These are phyloP conservation scores for Aspergillus puulaauensis DNA, from an alignment of 2,329 filamentous ascomycete species.

Conservation along the genomic window DNA sequence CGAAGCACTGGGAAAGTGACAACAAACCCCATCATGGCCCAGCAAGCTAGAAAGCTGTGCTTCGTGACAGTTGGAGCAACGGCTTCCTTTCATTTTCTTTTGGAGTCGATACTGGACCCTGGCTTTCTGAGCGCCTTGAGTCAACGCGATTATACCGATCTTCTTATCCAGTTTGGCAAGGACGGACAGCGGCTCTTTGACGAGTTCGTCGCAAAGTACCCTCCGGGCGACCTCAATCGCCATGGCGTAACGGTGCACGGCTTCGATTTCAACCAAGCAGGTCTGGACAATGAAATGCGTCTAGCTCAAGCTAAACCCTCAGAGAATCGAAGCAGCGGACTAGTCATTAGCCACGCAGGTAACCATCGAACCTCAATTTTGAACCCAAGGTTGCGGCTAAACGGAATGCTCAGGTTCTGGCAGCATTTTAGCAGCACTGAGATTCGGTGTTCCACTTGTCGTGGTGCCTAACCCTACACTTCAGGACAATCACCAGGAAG, in stretches of 20 bases:
- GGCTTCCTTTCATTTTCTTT: constrained; percentile 72
- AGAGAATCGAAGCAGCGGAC: constrained; percentile 53
- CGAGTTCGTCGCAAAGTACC: constrained; percentile 26
- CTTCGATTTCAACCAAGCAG: constrained; percentile 65
- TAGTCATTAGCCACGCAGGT: constrained; percentile 91
- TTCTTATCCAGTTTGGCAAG: constrained; percentile 79
- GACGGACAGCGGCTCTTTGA: constrained; percentile 59
- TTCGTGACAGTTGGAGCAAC: constrained; percentile 94
- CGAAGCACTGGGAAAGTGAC: background rate
- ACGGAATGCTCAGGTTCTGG: constrained; percentile 68
- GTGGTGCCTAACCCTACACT: constrained; percentile 83
- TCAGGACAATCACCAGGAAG: constrained; percentile 86
- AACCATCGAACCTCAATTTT: constrained; percentile 16
- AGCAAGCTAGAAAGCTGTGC: constrained; percentile 51
- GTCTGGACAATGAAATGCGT: constrained; percentile 61
- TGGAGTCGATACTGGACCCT: constrained; percentile 63
- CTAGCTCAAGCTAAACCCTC: constrained; percentile 49
- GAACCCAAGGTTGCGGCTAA: background rate
- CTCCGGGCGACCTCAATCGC: constrained; percentile 21
- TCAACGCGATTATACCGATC: constrained; percentile 63
- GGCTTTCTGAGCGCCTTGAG: constrained; percentile 63
- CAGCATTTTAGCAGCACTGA: constrained; percentile 79
- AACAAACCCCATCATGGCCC: background rate
- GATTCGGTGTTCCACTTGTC: constrained; percentile 72
- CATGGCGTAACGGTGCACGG: constrained; percentile 55